These are phyloP conservation scores for Thelonectria discophora DNA, from an alignment of 2,329 filamentous ascomycete species.

Conservation along the genomic window DNA sequence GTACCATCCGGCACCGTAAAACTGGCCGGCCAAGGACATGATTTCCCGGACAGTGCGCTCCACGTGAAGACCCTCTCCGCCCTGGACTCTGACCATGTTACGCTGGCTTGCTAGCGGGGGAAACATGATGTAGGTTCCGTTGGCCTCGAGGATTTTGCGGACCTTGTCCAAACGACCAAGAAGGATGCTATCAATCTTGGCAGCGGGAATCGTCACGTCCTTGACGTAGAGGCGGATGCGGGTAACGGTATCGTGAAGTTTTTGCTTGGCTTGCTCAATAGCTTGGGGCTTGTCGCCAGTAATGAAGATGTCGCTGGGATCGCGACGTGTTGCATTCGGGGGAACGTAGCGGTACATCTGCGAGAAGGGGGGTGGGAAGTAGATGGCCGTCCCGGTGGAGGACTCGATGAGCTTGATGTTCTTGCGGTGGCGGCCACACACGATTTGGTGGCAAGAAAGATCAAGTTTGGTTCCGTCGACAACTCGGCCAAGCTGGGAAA, in stretches of 20 bases:
- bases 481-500: conserved; percentile 69
- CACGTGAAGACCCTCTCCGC: conserved; percentile 90
- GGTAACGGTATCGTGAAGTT: conserved; percentile 84
- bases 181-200: conserved; percentile 94
- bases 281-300: conserved; percentile 87
- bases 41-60: conserved; percentile 95
- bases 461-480: conserved; percentile 86
- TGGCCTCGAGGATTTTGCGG: conserved; percentile 95
- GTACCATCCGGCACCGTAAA: conserved; percentile 97
- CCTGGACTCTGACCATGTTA: conserved; percentile 87
- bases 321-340: conserved; percentile 79
- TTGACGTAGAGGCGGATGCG: conserved; percentile 88
- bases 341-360: conserved; percentile 91
- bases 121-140: conserved; percentile 94
- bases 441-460: conserved; percentile 85
- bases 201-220: conserved; percentile 86
- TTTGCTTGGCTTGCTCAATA: conserved; percentile 89
- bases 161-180: conserved; percentile 94
- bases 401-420: conserved; percentile 99
- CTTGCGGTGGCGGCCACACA: conserved; percentile 93
- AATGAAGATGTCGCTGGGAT: conserved; percentile 92
- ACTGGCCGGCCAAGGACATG: conserved; percentile 95
- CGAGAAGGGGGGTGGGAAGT: conserved; percentile 95
- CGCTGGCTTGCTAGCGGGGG: conserved; percentile 87
- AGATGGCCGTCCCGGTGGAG: conserved; percentile 93